Percentiles rank a stretch among this genome's conserved stretches.
phyloP scores from a whole-genome alignment of 495 filamentous ascomycete genomes.

The Talaromyces thailandensis region DNA sequence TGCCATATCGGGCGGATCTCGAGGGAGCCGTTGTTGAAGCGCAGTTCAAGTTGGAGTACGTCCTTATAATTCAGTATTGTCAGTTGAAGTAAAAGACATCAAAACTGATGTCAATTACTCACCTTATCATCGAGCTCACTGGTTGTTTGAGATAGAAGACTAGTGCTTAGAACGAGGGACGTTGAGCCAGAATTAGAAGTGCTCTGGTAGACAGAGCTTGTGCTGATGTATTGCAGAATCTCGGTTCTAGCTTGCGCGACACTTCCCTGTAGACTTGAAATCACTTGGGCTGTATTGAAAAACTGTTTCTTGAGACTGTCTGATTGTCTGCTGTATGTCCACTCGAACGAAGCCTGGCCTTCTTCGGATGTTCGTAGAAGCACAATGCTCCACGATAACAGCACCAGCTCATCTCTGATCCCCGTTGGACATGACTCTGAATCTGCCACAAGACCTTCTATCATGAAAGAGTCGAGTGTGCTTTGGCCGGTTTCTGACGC shows the following conservation, averaged over 20 bases:
- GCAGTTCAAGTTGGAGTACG: slow-evolving; percentile 19
- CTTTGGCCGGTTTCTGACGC: slow-evolving; percentile 3
- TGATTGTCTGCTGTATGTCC: slow-evolving; percentile 17
- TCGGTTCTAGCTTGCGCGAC: slow-evolving; percentile 12
- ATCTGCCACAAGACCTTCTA: slow-evolving; percentile 14
- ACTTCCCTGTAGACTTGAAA: slow-evolving; percentile 16
- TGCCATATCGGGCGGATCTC: slow-evolving; percentile 20
- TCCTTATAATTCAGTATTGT: slow-evolving; percentile 8
- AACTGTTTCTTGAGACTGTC: not conserved
- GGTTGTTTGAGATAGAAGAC: slow-evolving; percentile 12
- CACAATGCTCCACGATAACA: slow-evolving; percentile 35
- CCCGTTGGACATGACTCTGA: slow-evolving; percentile 11
- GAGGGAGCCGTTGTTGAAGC: slow-evolving; percentile 14
- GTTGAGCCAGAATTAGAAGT: not conserved
- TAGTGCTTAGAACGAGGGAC: slow-evolving; percentile 25
- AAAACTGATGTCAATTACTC: not conserved
- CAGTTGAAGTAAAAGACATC: not conserved
- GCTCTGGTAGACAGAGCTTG: not conserved
- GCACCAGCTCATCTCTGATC: slow-evolving; percentile 29
- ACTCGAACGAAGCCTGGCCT: slow-evolving; percentile 25
- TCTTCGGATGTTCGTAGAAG: slow-evolving; percentile 31
- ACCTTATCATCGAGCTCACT: slow-evolving; percentile 19
- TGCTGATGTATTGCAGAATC: slow-evolving; percentile 15
- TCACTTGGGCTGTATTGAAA: slow-evolving; percentile 12
- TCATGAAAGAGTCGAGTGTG: slow-evolving; percentile 11